phyloP scores from a whole-genome alignment of 2,329 filamentous ascomycete genomes.

The Nemania sp. region DNA sequence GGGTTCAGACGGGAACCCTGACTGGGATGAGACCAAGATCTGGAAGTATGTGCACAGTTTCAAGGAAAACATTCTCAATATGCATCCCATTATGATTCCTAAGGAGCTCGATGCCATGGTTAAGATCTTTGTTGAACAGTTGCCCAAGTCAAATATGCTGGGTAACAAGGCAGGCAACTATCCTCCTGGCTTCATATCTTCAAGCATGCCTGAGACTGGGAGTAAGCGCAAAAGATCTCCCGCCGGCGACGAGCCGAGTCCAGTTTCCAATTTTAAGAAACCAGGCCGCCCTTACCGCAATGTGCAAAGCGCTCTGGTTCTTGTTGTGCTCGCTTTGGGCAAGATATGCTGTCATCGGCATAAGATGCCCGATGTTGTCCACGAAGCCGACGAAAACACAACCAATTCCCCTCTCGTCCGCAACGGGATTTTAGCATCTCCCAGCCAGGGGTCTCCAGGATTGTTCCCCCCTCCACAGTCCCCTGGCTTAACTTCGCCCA shows the following conservation, averaged over 20 bases:
- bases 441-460: constrained; percentile 58
- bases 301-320: constrained; percentile 77
- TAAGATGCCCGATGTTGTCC: constrained; percentile 61
- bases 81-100: constrained; percentile 65
- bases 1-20: constrained; percentile 53
- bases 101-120: constrained; percentile 57
- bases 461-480: constrained; percentile 50
- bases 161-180: constrained; percentile 14
- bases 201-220: constrained; percentile 38
- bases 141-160: constrained; percentile 42
- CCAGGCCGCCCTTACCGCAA: constrained; percentile 62
- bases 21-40: constrained; percentile 56
- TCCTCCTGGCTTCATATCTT: constrained; percentile 39
- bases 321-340: constrained; percentile 83
- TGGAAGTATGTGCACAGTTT: constrained; percentile 59
- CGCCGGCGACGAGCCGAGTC: constrained; percentile 36
- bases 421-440: constrained; percentile 57
- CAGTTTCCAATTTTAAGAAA: constrained; percentile 42
- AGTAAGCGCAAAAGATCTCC: constrained; percentile 62
- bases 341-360: constrained; percentile 70
- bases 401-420: constrained; percentile 48
- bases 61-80: constrained; percentile 63
- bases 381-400: constrained; percentile 46
- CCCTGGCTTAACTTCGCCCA: constrained; percentile 56
- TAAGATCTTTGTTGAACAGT: constrained; percentile 53